Percentiles rank a stretch among this genome's conserved stretches.
These are phyloP conservation scores for Penicillium freii DNA, from an alignment of 2,329 filamentous ascomycete species.

Conservation along the genomic window DNA sequence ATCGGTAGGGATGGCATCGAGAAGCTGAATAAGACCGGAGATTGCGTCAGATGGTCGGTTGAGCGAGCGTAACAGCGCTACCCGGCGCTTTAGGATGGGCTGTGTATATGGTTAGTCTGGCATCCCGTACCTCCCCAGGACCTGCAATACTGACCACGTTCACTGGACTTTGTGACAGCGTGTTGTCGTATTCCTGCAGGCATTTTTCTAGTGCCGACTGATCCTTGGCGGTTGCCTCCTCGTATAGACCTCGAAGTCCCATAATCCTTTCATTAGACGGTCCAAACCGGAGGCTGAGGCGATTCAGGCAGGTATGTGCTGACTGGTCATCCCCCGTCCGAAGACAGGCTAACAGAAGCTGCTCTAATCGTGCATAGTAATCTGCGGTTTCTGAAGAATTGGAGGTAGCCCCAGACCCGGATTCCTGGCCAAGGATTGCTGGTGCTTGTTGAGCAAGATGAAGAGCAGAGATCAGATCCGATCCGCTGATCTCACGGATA, in stretches of 20 bases:
- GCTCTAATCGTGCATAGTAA: slow-evolving; percentile 82
- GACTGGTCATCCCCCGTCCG: slow-evolving; percentile 78
- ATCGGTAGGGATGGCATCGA: slow-evolving; percentile 85
- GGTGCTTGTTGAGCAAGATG: slow-evolving; percentile 45
- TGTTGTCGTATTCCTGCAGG: slow-evolving; percentile 72
- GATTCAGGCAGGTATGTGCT: slow-evolving; percentile 71
- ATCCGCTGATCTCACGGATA: slow-evolving; percentile 24
- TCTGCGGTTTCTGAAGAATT: slow-evolving; percentile 67
- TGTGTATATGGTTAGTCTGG: slow-evolving; percentile 43
- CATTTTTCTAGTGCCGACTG: slow-evolving; percentile 65
- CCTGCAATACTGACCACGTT: slow-evolving; percentile 65
- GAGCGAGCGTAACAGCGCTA: slow-evolving; percentile 75
- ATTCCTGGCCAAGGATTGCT: slow-evolving; percentile 42
- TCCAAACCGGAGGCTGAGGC: slow-evolving; percentile 77
- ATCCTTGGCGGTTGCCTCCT: slow-evolving; percentile 74
- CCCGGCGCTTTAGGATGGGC: slow-evolving; percentile 81
- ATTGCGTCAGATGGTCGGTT: slow-evolving; percentile 71
- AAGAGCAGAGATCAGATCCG: slow-evolving; percentile 49
- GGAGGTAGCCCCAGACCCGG: slow-evolving; percentile 51
- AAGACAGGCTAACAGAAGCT: slow-evolving; percentile 78
- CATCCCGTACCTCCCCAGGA: neutral
- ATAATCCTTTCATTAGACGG: slow-evolving; percentile 79
- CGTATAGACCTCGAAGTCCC: slow-evolving; percentile 76
- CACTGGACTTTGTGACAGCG: slow-evolving; percentile 69
- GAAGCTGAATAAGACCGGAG: slow-evolving; percentile 66